Evolutionary conservation across 1,139 yeast genomes (phyloP).

Genomic region (Pichiaceae sp.): DNA sequence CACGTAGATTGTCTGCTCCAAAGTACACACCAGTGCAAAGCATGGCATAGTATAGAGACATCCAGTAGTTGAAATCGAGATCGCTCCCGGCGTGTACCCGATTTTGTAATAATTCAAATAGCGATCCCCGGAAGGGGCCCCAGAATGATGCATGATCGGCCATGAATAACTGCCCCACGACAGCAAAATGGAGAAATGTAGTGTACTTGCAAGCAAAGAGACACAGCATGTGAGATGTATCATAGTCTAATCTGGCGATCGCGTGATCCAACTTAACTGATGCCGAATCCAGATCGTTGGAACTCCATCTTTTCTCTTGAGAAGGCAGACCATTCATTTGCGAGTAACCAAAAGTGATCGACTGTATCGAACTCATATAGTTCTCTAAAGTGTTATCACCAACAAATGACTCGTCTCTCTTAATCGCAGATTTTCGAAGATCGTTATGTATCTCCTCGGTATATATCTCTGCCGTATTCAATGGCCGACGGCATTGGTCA

Average conservation of each 20-base stretch:
- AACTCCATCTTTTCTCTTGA: neutral
- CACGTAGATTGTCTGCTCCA: conserved; percentile 11
- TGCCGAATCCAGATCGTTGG: neutral
- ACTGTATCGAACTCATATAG: conserved; percentile 12
- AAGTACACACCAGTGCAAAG: conserved; percentile 14
- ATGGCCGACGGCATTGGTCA: conserved; percentile 4
- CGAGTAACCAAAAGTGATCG: conserved; percentile 14
- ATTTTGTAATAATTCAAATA: neutral
- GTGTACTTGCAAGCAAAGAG: conserved; percentile 14
- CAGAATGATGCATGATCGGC: conserved; percentile 15
- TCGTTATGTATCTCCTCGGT: neutral
- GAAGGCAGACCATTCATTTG: conserved; percentile 6
- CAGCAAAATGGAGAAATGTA: conserved; percentile 16
- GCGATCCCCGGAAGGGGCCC: conserved; percentile 5
- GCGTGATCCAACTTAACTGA: neutral
- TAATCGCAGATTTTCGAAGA: neutral
- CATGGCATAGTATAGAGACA: conserved; percentile 14
- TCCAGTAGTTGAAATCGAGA: conserved; percentile 16
- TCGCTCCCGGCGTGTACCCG: conserved; percentile 5
- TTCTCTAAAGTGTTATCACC: conserved; percentile 6
- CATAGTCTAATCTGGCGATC: neutral
- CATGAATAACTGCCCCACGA: conserved; percentile 12
- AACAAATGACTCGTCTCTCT: neutral
- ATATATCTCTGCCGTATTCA: neutral
- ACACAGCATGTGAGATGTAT: conserved; percentile 8